Base-by-base conservation (phyloP, 1,284 basidiomycete species). In the Neotropicomus parvogracilis region DNA sequence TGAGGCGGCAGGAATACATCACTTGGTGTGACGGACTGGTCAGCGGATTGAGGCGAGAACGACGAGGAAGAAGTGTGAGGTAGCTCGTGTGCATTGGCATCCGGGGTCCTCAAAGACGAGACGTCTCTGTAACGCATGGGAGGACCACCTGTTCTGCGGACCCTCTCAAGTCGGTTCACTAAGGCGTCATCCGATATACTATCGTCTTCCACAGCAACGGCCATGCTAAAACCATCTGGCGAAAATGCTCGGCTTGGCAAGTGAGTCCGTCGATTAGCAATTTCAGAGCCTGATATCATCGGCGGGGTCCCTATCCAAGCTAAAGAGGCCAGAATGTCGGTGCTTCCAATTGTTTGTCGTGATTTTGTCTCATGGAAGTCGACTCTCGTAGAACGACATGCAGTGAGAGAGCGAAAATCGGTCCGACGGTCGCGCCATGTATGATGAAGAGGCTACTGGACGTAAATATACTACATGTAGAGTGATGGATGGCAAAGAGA, bases 161-260 rank as follows among this genome's bases (percentile, higher is more conserved):
- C 68, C 16, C 63, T 61, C 55, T 79, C 76, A 17, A 79, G 67
- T 38, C 66, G 66, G 43, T 68, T 59, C 4, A 79, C 70, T 9
- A 79, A 60, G 6, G 67, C 64, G 50, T 74, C 75, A 54, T 79
- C 75, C 2, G 75, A 66, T 43, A 79, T 66, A 11, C 61, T 71
- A 33, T 77, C 74, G 37, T 78, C 75, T 17, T 70, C 73, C 57
- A 78, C 69, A 9, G 74, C 77, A 55, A 71, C 72, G 1, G 71
- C 70, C 41, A 62, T 55, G 41, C 44, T 44, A 31, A 65, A 27
- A 6, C 21, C 44, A 35, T 50, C 49, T 0, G 53, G 29, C 9
- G 43, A 31, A 29, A 33, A 43, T 19, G 19, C 17, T 20, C 42
- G 10, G 24, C 32, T 47, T 43, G 41, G 19, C 0, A 7, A 8